Base-by-base conservation (phyloP, 2,329 filamentous ascomycete genomes). In the Piedraia hortae region DNA sequence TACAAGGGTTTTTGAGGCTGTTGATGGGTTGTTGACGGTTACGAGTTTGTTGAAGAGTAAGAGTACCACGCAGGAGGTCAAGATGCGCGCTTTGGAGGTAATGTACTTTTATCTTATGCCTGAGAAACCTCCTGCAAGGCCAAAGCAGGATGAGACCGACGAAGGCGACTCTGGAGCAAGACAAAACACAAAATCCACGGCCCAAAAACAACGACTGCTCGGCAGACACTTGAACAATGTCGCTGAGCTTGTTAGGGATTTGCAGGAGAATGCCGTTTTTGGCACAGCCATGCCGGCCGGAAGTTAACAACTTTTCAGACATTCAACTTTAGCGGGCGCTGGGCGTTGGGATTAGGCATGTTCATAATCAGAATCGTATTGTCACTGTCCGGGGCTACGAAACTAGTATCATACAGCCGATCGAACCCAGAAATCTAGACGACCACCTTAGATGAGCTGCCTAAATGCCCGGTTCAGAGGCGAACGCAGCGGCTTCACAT, bases 81-180 rank as follows among this genome's bases (percentile, higher is more conserved):
- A 90, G 51, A 62, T 90, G 40, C 85, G 89, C 45, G 63, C 89
- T n/a, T 69, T 91, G 34, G 85, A 93, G 46, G 93, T 93, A 42
- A 52, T 97, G 22, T 93, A 93, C 54, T 93, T 93, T 47, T 97
- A 93, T 46, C 67, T 97, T 34, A 90, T 93, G 70, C 80, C 82
- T 22, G 85, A 97, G 48, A 63, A 62, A 1, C 21, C 26, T 3
- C 35, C 33, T 5, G 17, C n/a, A 4, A 8, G 7, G 16, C 23
- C n/a, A 9, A 17, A 14, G n/a, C 34, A 32, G 20, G 34, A 41
- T 25, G 43, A 45, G 7, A 40, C 40, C 27, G 43, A 45, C 7
- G 27, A 39, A 24, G 36, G 34, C 4, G 29, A 31, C 15, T 7
- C 9, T 6, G 21, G 11, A 11, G 21, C 14, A 9, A 42, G 28